Evolutionary conservation across 441 rosid genomes (phyloP).

Genomic region (Populus hybrid): DNA sequence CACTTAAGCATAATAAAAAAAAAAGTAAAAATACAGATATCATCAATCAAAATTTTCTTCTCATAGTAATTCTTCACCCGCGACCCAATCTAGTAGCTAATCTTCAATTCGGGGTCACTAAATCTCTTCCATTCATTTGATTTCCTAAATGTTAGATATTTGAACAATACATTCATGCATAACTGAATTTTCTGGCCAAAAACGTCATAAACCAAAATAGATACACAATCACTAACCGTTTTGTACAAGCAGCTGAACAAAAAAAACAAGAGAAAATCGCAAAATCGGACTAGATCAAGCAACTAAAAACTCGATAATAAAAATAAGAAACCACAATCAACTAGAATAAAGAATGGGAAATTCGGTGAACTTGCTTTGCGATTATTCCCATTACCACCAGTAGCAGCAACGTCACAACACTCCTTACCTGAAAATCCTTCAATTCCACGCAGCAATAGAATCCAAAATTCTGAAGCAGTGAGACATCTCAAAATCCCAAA

Average conservation of each 20-base stretch:
- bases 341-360: constrained; percentile 9
- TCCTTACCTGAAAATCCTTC: constrained; percentile 15
- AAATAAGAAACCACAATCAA: constrained; percentile 16
- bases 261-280: background rate
- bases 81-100: background rate
- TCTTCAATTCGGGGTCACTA: background rate
- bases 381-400: background rate
- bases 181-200: too few relatives aligned
- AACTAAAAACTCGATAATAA: constrained; percentile 1
- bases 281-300: constrained; percentile 22
- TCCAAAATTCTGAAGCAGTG: constrained; percentile 9
- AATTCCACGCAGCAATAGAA: constrained; percentile 23
- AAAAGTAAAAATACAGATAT: background rate
- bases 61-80: background rate
- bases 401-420: background rate
- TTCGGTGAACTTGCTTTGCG: constrained; percentile 5
- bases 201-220: background rate
- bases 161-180: background rate
- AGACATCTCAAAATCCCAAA: constrained; percentile 9
- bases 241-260: background rate
- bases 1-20: background rate
- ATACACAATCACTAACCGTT: constrained; percentile 19
- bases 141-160: constrained; percentile 2
- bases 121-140: background rate
- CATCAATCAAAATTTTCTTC: background rate